These are phyloP conservation scores for Plasmodium malariae DNA, from an alignment of 169 alveolate genomes.

Conservation along the genomic window DNA sequence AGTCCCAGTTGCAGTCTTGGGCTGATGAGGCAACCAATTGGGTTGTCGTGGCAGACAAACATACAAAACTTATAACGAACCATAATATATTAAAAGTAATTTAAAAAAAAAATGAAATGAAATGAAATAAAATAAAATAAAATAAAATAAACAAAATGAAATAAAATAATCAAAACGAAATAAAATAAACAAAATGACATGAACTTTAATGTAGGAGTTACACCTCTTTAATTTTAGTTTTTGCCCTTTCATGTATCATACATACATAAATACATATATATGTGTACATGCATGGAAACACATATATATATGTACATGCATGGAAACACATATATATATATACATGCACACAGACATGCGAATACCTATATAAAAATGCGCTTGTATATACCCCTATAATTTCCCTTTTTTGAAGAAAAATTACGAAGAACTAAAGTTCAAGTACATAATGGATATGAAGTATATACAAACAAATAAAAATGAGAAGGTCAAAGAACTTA, in stretches of 20 bases:
- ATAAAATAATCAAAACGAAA: too few species aligned
- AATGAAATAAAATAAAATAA: too few species aligned
- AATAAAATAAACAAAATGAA: too few species aligned
- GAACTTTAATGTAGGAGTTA: too few species aligned
- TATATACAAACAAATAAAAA: constrained; percentile 53
- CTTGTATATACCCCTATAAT: too few species aligned
- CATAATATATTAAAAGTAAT: constrained; percentile 54
- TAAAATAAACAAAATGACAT: too few species aligned
- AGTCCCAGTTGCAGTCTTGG: constrained; percentile 63
- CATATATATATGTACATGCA: background rate
- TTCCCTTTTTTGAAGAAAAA: constrained; percentile 29
- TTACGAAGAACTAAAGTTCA: constrained; percentile 60
- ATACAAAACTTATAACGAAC: constrained; percentile 50
- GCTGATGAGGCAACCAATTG: constrained; percentile 73
- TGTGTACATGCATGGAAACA: background rate
- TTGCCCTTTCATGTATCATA: background rate
- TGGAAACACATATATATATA: background rate
- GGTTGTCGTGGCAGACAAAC: constrained; percentile 64
- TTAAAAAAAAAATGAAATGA: background rate
- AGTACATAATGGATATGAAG: constrained; percentile 67
- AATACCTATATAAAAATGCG: too few species aligned
- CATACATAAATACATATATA: background rate
- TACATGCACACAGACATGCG: too few species aligned
- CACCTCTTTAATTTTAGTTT: too few species aligned
- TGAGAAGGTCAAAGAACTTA: constrained; percentile 63